phyloP scores from a whole-genome alignment of 1,139 yeast genomes.

The Trichomonascaceae sp. region DNA sequence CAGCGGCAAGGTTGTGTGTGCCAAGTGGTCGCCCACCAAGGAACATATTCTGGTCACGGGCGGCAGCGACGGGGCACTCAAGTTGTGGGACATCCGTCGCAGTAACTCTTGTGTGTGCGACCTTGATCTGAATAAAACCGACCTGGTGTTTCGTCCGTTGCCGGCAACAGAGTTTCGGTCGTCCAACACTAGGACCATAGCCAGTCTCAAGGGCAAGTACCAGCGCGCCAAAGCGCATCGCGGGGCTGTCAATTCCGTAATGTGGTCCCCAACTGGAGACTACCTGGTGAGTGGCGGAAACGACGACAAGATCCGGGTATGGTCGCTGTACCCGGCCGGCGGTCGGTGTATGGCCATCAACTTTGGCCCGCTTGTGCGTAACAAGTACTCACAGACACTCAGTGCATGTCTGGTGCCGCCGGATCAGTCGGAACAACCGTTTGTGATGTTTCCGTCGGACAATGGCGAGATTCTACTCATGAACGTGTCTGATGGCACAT shows the following conservation, averaged over 20 bases:
- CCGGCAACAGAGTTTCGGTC: slow-evolving; percentile 16
- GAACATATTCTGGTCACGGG: slow-evolving; percentile 56
- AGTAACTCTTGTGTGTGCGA: slow-evolving; percentile 52
- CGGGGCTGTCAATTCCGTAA: slow-evolving; percentile 61
- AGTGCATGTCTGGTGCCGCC: slow-evolving; percentile 29
- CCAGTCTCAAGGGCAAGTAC: not conserved
- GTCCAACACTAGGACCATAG: not conserved
- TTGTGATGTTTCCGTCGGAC: slow-evolving; percentile 62
- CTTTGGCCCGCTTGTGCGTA: slow-evolving; percentile 68
- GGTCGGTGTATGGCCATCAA: slow-evolving; percentile 52
- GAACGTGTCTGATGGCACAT: slow-evolving; percentile 50
- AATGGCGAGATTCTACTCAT: slow-evolving; percentile 63
- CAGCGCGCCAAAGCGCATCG: slow-evolving; percentile 43
- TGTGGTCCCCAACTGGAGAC: slow-evolving; percentile 55
- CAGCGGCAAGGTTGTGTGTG: slow-evolving; percentile 46
- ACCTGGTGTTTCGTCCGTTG: slow-evolving; percentile 9
- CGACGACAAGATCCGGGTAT: slow-evolving; percentile 63
- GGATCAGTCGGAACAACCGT: slow-evolving; percentile 34
- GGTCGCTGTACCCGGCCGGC: slow-evolving; percentile 43
- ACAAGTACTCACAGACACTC: slow-evolving; percentile 35
- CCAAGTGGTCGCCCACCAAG: slow-evolving; percentile 67
- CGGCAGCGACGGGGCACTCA: slow-evolving; percentile 49
- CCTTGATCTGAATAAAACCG: slow-evolving; percentile 34
- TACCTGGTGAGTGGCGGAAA: slow-evolving; percentile 52
- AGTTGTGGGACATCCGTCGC: slow-evolving; percentile 65